Conservation (phyloP, 257 asterid species). For the Solanum medicagineum region DNA sequence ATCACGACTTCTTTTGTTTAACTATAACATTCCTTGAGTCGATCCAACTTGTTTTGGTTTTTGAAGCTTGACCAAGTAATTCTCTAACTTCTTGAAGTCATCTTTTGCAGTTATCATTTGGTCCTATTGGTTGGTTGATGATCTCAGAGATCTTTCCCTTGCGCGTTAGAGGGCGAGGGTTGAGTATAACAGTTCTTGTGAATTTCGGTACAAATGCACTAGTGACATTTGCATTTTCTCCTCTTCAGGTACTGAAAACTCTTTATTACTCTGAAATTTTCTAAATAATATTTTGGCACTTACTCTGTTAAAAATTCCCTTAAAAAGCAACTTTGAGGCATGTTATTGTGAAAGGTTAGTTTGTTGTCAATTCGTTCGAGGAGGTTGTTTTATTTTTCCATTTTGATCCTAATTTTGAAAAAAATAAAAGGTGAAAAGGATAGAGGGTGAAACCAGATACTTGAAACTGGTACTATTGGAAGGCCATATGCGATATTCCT, state of each 20-base stretch:
- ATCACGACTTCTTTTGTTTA: neutral
- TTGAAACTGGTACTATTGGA: neutral
- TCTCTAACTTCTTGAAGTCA: neutral
- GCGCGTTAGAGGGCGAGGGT: constrained; percentile 82
- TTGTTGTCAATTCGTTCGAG: neutral
- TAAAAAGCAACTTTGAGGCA: neutral
- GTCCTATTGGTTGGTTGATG: constrained; percentile 99
- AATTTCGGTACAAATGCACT: constrained; percentile 85
- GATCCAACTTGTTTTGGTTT: neutral
- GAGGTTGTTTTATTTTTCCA: neutral
- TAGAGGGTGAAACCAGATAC: neutral
- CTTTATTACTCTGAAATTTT: neutral
- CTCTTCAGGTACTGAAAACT: constrained; percentile 45
- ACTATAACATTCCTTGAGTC: neutral
- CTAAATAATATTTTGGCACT: neutral
- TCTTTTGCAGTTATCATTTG: constrained; percentile 71
- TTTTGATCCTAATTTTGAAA: neutral
- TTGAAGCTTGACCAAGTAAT: neutral
- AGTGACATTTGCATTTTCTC: constrained; percentile 91
- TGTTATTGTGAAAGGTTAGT: neutral
- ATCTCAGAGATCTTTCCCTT: constrained; percentile 88
- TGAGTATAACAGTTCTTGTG: constrained; percentile 79
- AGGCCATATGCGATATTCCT: neutral
- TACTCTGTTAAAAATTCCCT: neutral
- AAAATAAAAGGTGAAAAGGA: neutral